Base-by-base conservation (phyloP, 225 moss, liverwort and hornwort genomes). In the Physcomitrium patens region DNA sequence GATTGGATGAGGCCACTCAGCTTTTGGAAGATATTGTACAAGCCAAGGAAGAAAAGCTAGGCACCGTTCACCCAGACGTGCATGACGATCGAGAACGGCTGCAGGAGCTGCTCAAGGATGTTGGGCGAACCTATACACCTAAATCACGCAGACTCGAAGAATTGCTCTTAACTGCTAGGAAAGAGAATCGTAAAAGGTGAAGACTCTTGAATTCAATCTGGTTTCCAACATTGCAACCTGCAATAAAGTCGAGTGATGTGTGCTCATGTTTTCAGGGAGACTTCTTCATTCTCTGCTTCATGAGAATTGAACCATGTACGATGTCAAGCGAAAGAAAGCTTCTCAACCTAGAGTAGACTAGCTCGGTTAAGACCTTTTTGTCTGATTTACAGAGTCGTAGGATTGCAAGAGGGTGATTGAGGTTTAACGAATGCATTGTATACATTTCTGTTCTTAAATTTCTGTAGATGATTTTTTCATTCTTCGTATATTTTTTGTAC, bases 31-130 rank as follows among this genome's bases (percentile, higher is more conserved):
- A 83, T 23, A 76, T 95, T 51, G 65, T 99, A 43, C 91, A 93
- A 78, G 82, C 87, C 22, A 95, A 99, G 76, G 97, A 93, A 78
- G 91, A 86, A 41, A 86, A 87, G 81, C 76, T 93, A 43, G 97
- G 97, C 66, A 90, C 91, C 56, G 91, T 93, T 61, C 97, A 99
- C 80, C 95, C 91, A 53, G 95, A 95, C 61, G 89, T 93, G 23
- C 84, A 89, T 69, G 86, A 93, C 74, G 99, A 95, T 63, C 90
- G 88, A 41, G 83, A 83, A 71, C 85, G 91, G 46, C 81, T 99
- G 17, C 82, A 87, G 55, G 83, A 93, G 72, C 86, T 99, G 65
- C 85, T 95, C 15, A 82, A 87, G 79, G 91, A 93, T 81, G 86
- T 93, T 79, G 99, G 99, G 61, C 91, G 90, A 17, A 82, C 90